Evolutionary conservation across 805 yeast species (phyloP).

Genomic region (Candida odintsovae): DNA sequence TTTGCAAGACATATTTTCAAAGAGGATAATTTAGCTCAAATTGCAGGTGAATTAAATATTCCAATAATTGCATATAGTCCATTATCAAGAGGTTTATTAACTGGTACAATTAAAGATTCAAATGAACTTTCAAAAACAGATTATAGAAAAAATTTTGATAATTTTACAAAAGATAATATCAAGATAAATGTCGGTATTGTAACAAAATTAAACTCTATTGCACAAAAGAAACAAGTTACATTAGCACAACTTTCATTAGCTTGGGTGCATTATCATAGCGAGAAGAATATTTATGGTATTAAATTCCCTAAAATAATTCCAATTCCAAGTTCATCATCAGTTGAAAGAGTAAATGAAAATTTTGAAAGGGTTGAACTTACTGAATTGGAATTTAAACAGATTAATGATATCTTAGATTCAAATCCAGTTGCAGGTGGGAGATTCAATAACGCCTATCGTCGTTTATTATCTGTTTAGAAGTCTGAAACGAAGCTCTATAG

Average conservation of each 20-base stretch:
- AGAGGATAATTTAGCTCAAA: conserved; percentile 57
- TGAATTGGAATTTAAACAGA: conserved; percentile 49
- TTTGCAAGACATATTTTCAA: conserved; percentile 55
- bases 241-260: conserved; percentile 68
- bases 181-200: conserved; percentile 48
- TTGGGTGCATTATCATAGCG: conserved; percentile 46
- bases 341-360: conserved; percentile 59
- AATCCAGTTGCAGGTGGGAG: no score
- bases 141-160: conserved; percentile 43
- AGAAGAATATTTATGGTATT: conserved; percentile 14
- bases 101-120: conserved; percentile 46
- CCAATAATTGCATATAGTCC: conserved; percentile 83
- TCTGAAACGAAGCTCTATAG: no score
- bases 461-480: no score
- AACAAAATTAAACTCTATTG: conserved; percentile 43
- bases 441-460: no score
- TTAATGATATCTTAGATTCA: no score
- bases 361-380: conserved; percentile 40
- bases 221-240: conserved; percentile 39
- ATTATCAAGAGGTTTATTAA: conserved; percentile 69
- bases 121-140: conserved; percentile 58
- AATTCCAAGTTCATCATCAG: conserved; percentile 71
- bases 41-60: conserved; percentile 50
- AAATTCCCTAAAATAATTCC: conserved; percentile 58
- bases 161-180: conserved; percentile 55